Conservation (phyloP, 2,329 filamentous ascomycete genomes). For the Scedosporium aurantiacum region DNA sequence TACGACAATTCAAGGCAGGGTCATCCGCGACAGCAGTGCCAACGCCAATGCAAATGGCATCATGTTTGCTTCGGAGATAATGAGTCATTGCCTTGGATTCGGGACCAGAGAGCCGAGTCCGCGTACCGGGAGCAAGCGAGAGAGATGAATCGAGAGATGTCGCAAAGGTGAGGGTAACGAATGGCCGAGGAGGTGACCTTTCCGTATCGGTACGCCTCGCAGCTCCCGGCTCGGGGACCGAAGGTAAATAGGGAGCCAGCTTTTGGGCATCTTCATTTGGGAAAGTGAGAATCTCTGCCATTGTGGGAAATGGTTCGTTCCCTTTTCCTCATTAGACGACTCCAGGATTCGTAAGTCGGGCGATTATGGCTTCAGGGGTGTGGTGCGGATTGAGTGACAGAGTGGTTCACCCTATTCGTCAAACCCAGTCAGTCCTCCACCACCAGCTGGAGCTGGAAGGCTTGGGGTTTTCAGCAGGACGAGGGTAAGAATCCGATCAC, state of each 20-base stretch:
- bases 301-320: background rate
- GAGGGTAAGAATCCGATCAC: too few relatives aligned
- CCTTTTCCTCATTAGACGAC: too few relatives aligned
- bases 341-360: constrained; percentile 15
- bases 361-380: constrained; percentile 19
- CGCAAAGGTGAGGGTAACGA: constrained; percentile 79
- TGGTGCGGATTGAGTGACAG: background rate
- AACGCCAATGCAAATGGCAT: constrained; percentile 75
- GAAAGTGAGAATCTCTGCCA: background rate
- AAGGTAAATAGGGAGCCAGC: constrained; percentile 23
- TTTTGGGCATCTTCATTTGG: constrained; percentile 14
- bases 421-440: too few relatives aligned
- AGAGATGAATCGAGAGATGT: constrained; percentile 78
- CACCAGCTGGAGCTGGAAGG: too few relatives aligned
- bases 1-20: constrained; percentile 73
- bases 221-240: background rate
- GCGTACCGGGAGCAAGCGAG: constrained; percentile 65
- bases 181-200: constrained; percentile 21
- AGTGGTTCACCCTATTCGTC: too few relatives aligned
- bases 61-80: constrained; percentile 70
- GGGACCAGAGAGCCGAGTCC: constrained; percentile 72
- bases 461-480: too few relatives aligned
- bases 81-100: constrained; percentile 89
- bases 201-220: background rate
- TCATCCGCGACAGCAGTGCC: constrained; percentile 78